Conservation (phyloP, 768 basidiomycete genomes). For the Mycena capillaripes region DNA sequence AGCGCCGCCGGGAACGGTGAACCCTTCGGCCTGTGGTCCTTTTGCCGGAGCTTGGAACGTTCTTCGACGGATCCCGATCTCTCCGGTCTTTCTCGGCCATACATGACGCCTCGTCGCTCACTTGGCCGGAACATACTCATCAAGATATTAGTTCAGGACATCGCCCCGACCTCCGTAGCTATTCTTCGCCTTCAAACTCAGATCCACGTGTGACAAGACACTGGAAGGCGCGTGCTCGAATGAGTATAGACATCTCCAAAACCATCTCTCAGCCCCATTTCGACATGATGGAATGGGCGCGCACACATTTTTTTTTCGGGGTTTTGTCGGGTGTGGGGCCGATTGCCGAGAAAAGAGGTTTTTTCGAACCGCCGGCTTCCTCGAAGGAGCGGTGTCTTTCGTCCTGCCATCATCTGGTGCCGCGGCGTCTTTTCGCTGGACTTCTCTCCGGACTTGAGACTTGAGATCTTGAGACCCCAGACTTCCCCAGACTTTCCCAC, state of each 20-base stretch:
- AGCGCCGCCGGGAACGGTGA: not conserved
- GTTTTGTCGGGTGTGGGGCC: conserved; percentile 21
- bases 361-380: not conserved
- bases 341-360: conserved; percentile 4
- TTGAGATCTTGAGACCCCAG: too few relatives aligned
- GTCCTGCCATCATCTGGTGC: too few relatives aligned
- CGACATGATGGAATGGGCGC: not conserved
- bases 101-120: too few relatives aligned
- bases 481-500: too few relatives aligned
- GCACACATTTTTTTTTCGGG: conserved; percentile 8
- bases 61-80: not conserved
- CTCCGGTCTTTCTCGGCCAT: not conserved
- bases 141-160: not conserved
- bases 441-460: not conserved
- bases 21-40: not conserved
- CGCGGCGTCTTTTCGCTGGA: too few relatives aligned
- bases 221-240: not conserved
- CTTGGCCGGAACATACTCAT: not conserved
- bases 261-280: not conserved
- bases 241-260: not conserved
- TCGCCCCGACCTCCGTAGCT: not conserved
- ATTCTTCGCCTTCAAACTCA: not conserved
- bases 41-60: not conserved
- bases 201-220: not conserved
- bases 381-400: not conserved